These are phyloP conservation scores for Acidiella bohemica DNA, from an alignment of 495 filamentous ascomycete species.

Conservation along the genomic window DNA sequence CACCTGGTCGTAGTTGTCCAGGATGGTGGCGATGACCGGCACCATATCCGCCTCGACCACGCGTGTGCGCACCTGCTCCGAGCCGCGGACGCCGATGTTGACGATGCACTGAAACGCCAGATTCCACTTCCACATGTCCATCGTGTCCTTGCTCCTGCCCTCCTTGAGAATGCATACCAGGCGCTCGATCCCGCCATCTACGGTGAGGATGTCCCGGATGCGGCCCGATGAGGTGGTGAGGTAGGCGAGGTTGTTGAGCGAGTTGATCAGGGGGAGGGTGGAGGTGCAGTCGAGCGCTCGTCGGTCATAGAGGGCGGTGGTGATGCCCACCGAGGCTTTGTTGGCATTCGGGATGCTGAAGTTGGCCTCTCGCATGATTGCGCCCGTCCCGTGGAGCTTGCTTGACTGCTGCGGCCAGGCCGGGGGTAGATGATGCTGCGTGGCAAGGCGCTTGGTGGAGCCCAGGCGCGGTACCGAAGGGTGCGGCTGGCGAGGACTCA, in stretches of 20 bases:
- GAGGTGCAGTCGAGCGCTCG: slow-evolving; percentile 96
- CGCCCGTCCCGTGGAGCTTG: too few relatives aligned
- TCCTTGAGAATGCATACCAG: slow-evolving; percentile 96
- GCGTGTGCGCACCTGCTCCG: slow-evolving; percentile 79
- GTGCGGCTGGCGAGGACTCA: too few relatives aligned
- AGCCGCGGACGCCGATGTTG: slow-evolving; percentile 93
- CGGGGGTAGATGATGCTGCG: neutral
- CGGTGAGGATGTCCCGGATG: slow-evolving; percentile 91
- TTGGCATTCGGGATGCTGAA: slow-evolving; percentile 99
- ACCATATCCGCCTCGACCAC: slow-evolving; percentile 99
- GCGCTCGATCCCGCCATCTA: slow-evolving; percentile 94
- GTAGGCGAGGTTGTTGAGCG: slow-evolving; percentile 93
- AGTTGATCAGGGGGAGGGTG: slow-evolving; percentile 93
- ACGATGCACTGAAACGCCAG: slow-evolving; percentile 96
- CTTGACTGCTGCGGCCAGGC: too few relatives aligned
- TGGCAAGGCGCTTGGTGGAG: neutral
- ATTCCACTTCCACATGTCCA: slow-evolving; percentile 99
- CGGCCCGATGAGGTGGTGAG: slow-evolving; percentile 96
- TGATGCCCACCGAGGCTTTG: slow-evolving; percentile 98
- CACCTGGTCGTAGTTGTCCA: slow-evolving; percentile 96
- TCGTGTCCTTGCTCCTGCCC: slow-evolving; percentile 88
- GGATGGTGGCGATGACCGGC: slow-evolving; percentile 95
- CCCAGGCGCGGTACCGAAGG: too few relatives aligned
- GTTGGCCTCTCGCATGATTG: slow-evolving; percentile 90
- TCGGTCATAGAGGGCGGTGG: slow-evolving; percentile 93